Percentiles rank a stretch among this genome's conserved stretches.
Evolutionary conservation across 495 filamentous ascomycete species (phyloP).

Genomic region (Xylaria scruposa): DNA sequence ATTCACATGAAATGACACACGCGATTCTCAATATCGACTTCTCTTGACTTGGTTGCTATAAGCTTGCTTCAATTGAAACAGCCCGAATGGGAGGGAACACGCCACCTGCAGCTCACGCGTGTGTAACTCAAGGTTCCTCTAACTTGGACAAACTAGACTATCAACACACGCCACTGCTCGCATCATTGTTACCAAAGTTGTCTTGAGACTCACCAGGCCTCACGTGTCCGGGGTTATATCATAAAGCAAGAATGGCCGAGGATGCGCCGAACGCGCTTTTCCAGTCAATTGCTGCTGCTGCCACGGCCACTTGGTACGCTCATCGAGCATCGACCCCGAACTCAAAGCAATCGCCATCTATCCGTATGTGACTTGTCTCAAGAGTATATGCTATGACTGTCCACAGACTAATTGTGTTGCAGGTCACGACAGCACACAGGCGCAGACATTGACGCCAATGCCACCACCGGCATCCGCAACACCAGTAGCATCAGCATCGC

Average conservation of each 20-base stretch:
- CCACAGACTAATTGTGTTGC: not conserved
- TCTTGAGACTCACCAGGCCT: not conserved
- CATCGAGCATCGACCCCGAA: conserved; percentile 27
- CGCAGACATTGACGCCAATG: not conserved
- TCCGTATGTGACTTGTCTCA: conserved; percentile 3
- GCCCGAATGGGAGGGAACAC: not conserved
- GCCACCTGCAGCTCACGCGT: not conserved
- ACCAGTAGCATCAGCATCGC: not conserved
- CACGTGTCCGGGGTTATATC: not conserved
- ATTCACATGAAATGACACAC: not conserved
- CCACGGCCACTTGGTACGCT: conserved; percentile 33
- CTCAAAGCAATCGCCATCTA: conserved; percentile 14
- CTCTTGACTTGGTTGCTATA: not conserved
- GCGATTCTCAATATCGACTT: not conserved
- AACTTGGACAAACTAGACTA: not conserved
- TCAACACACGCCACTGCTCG: not conserved
- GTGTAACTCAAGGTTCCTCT: not conserved
- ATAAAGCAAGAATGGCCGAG: conserved; percentile 9
- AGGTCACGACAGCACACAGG: conserved; percentile 6
- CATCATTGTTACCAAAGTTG: not conserved
- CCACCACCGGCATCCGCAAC: not conserved
- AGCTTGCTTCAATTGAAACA: not conserved
- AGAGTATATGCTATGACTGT: not conserved
- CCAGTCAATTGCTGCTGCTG: conserved; percentile 30
- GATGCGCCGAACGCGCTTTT: not conserved